Percentiles rank a stretch among this genome's conserved stretches.
These are phyloP conservation scores for Didymella pinodella DNA, from an alignment of 2,329 filamentous ascomycete species.

Conservation along the genomic window DNA sequence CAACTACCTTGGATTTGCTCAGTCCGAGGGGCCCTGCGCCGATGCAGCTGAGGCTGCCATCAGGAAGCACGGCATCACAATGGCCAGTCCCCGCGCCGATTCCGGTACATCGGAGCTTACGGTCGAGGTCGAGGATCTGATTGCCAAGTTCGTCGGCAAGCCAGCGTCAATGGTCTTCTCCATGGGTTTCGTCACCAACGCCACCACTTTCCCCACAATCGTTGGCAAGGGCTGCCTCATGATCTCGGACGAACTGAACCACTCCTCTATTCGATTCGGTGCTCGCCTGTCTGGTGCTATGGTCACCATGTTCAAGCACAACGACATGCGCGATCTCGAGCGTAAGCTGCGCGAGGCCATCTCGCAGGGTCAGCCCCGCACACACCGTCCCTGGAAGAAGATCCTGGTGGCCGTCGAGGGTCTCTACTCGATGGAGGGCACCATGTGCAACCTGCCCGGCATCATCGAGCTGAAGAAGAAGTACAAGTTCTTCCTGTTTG, in stretches of 20 bases:
- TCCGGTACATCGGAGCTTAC: constrained; percentile 87
- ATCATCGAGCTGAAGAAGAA: constrained; percentile 86
- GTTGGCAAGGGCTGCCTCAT: constrained; percentile 93
- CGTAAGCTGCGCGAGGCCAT: constrained; percentile 87
- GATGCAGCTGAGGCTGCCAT: constrained; percentile 89
- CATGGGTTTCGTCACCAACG: constrained; percentile 98
- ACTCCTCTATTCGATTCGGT: constrained; percentile 95
- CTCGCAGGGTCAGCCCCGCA: constrained; percentile 94
- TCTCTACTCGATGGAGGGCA: constrained; percentile 99
- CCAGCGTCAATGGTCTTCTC: constrained; percentile 95
- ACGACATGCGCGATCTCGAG: constrained; percentile 90
- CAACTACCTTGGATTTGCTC: constrained; percentile 98
- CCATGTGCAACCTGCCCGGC: constrained; percentile 96
- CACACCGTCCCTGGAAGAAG: constrained; percentile 99
- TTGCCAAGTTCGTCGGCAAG: constrained; percentile 93
- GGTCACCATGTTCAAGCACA: constrained; percentile 97
- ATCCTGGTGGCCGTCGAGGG: constrained; percentile 96
- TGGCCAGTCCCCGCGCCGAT: constrained; percentile 82
- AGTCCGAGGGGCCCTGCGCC: constrained; percentile 95
- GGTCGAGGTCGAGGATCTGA: constrained; percentile 85
- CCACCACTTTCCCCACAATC: constrained; percentile 88
- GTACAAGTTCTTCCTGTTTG: constrained; percentile 96
- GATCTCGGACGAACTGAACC: constrained; percentile 96
- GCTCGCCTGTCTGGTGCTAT: constrained; percentile 93
- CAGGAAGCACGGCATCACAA: constrained; percentile 83